Conservation (phyloP, 208 protist genomes). For the Acanthamoeba culbertsoni region DNA sequence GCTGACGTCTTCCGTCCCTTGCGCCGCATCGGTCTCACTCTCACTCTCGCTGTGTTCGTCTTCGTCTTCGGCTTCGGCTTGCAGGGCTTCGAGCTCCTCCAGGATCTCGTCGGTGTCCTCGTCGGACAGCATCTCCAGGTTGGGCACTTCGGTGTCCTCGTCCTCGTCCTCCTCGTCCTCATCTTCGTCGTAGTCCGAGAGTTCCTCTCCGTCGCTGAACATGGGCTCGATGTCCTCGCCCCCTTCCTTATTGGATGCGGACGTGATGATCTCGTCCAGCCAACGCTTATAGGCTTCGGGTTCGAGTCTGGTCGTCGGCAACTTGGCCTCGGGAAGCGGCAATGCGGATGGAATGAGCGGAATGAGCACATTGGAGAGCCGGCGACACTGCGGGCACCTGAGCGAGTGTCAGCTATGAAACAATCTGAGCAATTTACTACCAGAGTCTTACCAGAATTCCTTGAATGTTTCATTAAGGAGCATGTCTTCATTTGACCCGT, state of each 20-base stretch:
- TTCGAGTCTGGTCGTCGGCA: neutral
- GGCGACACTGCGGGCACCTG: slow-evolving; percentile 22
- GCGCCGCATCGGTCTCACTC: no score
- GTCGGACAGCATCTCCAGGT: neutral
- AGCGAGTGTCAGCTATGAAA: neutral
- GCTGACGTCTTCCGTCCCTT: no score
- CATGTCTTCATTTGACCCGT: neutral
- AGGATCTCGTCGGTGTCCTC: neutral
- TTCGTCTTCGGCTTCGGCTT: neutral
- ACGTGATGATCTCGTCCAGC: neutral
- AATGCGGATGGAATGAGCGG: neutral
- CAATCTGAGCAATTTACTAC: neutral
- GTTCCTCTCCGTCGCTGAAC: neutral
- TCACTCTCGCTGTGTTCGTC: no score
- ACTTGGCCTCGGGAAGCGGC: neutral
- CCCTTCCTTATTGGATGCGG: neutral
- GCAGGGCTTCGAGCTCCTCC: neutral
- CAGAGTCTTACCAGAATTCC: neutral
- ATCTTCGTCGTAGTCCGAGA: neutral
- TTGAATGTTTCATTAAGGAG: neutral
- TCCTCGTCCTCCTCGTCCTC: neutral
- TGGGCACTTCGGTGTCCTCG: neutral
- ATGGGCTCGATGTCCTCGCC: neutral
- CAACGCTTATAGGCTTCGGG: neutral
- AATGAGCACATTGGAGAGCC: slow-evolving; percentile 8